These are phyloP conservation scores for Neurospora hispaniola DNA, from an alignment of 495 filamentous ascomycete genomes.

Conservation along the genomic window DNA sequence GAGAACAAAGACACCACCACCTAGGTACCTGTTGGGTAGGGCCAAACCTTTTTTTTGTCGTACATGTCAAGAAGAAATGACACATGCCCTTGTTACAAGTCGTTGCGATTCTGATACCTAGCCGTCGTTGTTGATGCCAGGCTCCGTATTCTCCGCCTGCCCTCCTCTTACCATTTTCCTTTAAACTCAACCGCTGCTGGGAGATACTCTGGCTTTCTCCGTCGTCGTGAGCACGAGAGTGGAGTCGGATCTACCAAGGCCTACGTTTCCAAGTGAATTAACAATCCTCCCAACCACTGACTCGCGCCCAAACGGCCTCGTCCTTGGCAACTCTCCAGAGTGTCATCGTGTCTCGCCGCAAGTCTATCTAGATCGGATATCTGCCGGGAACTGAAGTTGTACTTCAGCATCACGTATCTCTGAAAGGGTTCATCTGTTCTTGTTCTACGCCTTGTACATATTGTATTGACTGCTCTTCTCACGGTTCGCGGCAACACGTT, in stretches of 20 bases:
- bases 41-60: not conserved
- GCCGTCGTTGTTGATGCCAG: not conserved
- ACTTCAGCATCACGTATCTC: not conserved
- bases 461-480: not conserved
- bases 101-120: not conserved
- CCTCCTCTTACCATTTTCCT: not conserved
- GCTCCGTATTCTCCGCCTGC: not conserved
- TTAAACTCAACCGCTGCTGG: not conserved
- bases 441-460: not conserved
- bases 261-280: not conserved
- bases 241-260: not conserved
- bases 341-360: not conserved
- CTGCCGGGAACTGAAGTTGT: not conserved
- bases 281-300: not conserved
- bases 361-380: not conserved
- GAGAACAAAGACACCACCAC: not conserved
- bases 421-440: not conserved
- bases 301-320: not conserved
- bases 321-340: not conserved
- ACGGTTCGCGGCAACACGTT: not conserved
- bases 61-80: not conserved
- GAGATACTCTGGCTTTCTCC: not conserved
- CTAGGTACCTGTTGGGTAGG: not conserved
- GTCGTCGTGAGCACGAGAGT: not conserved
- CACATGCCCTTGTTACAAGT: not conserved